Evolutionary conservation across 768 basidiomycete genomes (phyloP).

Genomic region (Leccinellum rugosiceps): DNA sequence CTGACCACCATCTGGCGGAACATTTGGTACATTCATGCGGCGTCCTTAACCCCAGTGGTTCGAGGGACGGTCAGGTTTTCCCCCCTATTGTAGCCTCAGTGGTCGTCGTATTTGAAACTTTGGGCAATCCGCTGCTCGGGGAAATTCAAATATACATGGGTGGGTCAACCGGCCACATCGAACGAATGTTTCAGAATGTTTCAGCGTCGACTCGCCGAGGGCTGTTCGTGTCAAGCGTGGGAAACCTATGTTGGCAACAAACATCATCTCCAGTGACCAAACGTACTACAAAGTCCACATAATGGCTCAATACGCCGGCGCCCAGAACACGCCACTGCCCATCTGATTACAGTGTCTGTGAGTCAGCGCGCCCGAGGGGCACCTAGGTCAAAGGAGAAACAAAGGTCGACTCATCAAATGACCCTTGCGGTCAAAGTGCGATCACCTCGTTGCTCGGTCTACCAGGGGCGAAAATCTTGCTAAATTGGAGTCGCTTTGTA

Average conservation of each 20-base stretch:
- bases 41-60: background rate
- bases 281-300: too few species aligned
- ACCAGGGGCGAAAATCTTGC: background rate
- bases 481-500: background rate
- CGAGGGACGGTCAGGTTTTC: background rate
- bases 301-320: too few species aligned
- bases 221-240: background rate
- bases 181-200: background rate
- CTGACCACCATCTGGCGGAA: background rate
- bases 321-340: background rate
- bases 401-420: background rate
- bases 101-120: background rate
- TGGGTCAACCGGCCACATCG: too few species aligned
- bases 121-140: background rate
- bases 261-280: too few species aligned
- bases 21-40: conserved; percentile 1
- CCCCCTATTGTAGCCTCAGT: background rate
- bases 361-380: background rate
- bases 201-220: background rate
- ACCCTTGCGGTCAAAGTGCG: background rate
- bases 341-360: background rate
- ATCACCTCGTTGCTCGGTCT: background rate
- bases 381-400: background rate
- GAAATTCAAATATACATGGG: too few species aligned
- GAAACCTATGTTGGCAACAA: too few species aligned